Base-by-base conservation (phyloP, 495 filamentous ascomycete species). In the Aspergillus coremiiformis region DNA sequence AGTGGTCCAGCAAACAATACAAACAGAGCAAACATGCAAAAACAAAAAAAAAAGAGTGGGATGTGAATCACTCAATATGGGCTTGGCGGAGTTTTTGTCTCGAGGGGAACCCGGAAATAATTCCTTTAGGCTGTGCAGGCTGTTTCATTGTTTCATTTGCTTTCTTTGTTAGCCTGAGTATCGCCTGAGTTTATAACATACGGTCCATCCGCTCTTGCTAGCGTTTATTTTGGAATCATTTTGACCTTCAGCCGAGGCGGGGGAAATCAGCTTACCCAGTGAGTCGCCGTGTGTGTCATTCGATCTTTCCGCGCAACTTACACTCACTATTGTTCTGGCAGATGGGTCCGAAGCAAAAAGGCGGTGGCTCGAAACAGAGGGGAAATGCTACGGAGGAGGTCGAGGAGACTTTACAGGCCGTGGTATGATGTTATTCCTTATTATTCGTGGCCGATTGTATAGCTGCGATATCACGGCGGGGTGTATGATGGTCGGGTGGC, bases 381-480 rank as follows among this genome's bases (percentile, higher is more conserved):
- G 65, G 68, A 1, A 79, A 71, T 53, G 52, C 66, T 17, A 76
- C 84, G 41, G 83, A 87, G 49, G 80, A 87, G 60, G 72, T 83
- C 41, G 91, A 96, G 61, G 87, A 95, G 63, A 82, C 85, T 7
- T 76, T 97, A 39, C 91, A 96, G 70, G 92, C 92, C 39, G 90
- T 97, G 58, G 89, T 92, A 68, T 58, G 81, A 77, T 20, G 15
- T n/a, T 14, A 14, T 3, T 15, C 12, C 2, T n/a, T n/a, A n/a
- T n/a, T n/a, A n/a, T n/a, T n/a, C n/a, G n/a, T n/a, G n/a, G n/a
- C n/a, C n/a, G n/a, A n/a, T n/a, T n/a, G n/a, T n/a, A n/a, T n/a
- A n/a, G n/a, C n/a, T n/a, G n/a, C n/a, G n/a, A n/a, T n/a, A 35
- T 14, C 11, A 35, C 14, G 32, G 12, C 12, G 32, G 32, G 12